These are phyloP conservation scores for Gamsiella multidivaricata DNA, from an alignment of 192 early-diverging fungal species.

Conservation along the genomic window DNA sequence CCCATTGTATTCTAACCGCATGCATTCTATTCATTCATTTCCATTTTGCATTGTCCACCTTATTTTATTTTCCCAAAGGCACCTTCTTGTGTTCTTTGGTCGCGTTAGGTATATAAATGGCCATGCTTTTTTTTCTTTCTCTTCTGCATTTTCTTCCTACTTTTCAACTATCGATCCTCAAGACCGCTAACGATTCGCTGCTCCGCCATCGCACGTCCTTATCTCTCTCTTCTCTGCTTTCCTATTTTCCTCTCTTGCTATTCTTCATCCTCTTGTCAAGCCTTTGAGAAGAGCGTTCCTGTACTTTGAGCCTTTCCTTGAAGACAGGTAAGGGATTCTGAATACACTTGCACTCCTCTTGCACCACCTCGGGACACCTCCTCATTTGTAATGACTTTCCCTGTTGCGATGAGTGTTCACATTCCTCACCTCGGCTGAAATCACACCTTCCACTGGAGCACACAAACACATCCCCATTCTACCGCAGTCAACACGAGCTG, in stretches of 20 bases:
- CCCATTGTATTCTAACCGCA: not conserved
- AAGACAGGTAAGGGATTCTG: conserved; percentile 4
- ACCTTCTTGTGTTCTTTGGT: not conserved
- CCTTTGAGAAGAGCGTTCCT: not conserved
- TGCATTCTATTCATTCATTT: conserved; percentile 1
- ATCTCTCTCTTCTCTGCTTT: conserved; percentile 1
- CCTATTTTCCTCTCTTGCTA: conserved; percentile 1
- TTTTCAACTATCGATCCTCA: not conserved
- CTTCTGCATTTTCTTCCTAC: not conserved
- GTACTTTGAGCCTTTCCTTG: not conserved
- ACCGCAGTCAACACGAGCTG: too few species aligned
- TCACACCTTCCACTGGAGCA: too few species aligned
- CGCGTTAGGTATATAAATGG: not conserved
- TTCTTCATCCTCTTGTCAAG: not conserved
- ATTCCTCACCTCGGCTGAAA: too few species aligned
- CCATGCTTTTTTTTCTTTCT: not conserved
- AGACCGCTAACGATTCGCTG: too few species aligned
- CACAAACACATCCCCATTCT: too few species aligned
- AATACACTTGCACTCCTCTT: not conserved
- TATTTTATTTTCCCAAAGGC: conserved; percentile 3
- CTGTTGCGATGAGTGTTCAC: too few species aligned
- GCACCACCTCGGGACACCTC: not conserved
- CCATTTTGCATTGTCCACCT: not conserved
- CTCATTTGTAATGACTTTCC: too few species aligned
- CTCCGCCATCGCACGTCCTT: too few species aligned